phyloP scores from a whole-genome alignment of 1,139 yeast genomes.

The Blastobotrys niveus region DNA sequence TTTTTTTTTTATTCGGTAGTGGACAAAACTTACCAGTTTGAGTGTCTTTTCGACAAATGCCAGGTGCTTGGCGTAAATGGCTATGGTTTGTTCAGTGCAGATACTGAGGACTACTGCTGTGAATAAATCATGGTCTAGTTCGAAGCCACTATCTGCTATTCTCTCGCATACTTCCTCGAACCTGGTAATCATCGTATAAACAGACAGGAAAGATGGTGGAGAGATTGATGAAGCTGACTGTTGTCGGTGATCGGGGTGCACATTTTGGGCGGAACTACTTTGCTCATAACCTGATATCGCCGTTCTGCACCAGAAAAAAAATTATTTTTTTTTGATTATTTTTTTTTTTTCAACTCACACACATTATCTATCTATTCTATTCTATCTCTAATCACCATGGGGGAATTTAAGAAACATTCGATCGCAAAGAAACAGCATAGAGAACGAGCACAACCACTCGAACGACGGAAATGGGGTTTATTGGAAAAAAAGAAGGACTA shows the following conservation, averaged over 20 bases:
- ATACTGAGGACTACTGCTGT: constrained; percentile 21
- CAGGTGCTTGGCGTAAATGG: constrained; percentile 21
- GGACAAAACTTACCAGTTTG: constrained; percentile 11
- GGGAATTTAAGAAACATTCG: constrained; percentile 63
- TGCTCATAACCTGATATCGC: too few species aligned
- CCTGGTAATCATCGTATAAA: constrained; percentile 8
- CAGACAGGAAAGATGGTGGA: neutral
- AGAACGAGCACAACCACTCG: constrained; percentile 81
- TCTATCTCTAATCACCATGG: too few species aligned
- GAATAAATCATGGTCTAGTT: constrained; percentile 19
- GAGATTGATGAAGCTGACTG: too few species aligned
- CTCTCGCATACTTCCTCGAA: constrained; percentile 12
- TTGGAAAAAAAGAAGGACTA: constrained; percentile 95
- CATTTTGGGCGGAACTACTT: too few species aligned
- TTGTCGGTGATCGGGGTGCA: too few species aligned
- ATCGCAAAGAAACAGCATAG: constrained; percentile 93
- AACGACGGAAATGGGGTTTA: constrained; percentile 70
- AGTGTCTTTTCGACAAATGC: constrained; percentile 15
- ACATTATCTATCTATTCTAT: too few species aligned
- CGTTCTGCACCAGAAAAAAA: too few species aligned
- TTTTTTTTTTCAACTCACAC: too few species aligned
- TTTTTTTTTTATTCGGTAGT: too few species aligned
- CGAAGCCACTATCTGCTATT: neutral
- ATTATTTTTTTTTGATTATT: too few species aligned
- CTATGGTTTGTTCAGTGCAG: constrained; percentile 27